Percentiles rank a stretch among this genome's conserved stretches.
These are phyloP conservation scores for Exophiala xenobiotica DNA, from an alignment of 2,329 filamentous ascomycete genomes.

Conservation along the genomic window DNA sequence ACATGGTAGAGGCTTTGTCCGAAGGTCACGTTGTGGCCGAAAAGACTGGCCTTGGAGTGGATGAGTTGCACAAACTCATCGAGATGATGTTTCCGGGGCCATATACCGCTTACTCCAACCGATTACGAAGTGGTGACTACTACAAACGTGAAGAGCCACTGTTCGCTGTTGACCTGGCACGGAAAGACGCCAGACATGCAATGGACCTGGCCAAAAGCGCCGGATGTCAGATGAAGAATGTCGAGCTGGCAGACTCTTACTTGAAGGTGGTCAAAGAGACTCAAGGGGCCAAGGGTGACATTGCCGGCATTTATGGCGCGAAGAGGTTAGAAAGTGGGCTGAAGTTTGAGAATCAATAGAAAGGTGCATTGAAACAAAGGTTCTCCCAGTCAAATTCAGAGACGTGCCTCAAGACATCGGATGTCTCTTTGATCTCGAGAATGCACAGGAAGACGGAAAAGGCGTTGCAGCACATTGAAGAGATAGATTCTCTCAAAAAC, in stretches of 20 bases:
- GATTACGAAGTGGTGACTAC: constrained; percentile 76
- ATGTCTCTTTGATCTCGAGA: no score
- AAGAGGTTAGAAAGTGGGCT: constrained; percentile 72
- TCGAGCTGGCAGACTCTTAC: constrained; percentile 68
- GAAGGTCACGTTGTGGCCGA: constrained; percentile 79
- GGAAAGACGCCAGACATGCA: constrained; percentile 79
- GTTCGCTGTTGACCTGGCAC: constrained; percentile 77
- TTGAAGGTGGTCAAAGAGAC: constrained; percentile 66
- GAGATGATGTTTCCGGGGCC: constrained; percentile 72
- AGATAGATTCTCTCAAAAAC: no score
- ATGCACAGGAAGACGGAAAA: no score
- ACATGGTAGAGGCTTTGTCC: constrained; percentile 76
- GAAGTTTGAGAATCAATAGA: constrained; percentile 64
- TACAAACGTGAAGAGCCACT: constrained; percentile 73
- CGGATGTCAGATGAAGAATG: constrained; percentile 63
- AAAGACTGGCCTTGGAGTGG: constrained; percentile 71
- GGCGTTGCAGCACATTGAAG: no score
- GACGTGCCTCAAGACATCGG: no score
- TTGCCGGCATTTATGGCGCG: constrained; percentile 79
- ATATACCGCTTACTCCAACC: constrained; percentile 70
- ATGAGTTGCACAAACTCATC: constrained; percentile 69
- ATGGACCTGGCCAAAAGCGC: constrained; percentile 61
- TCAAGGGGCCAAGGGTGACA: constrained; percentile 58
- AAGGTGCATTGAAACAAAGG: neutral
- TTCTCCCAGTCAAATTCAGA: neutral